These are phyloP conservation scores for Dipteronia dyeriana DNA, from an alignment of 345 rosid species.

Conservation along the genomic window DNA sequence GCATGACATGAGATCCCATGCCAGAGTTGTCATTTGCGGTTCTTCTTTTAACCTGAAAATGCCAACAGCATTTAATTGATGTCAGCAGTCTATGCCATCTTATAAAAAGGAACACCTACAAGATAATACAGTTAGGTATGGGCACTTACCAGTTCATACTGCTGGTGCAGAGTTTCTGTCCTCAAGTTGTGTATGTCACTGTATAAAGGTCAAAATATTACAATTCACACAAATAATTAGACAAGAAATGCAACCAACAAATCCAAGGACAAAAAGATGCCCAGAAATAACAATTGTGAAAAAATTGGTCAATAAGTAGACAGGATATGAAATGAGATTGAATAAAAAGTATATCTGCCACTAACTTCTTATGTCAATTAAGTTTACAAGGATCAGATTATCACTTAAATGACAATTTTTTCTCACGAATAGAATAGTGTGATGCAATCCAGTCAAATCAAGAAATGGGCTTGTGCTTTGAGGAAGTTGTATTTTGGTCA, in stretches of 20 bases:
- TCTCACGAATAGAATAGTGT: no score
- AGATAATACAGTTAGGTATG: neutral
- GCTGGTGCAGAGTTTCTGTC: slow-evolving; percentile 82
- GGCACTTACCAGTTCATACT: slow-evolving; percentile 74
- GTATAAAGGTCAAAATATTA: slow-evolving; percentile 34
- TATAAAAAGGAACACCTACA: neutral
- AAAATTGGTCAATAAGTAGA: neutral
- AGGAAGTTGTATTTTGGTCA: neutral
- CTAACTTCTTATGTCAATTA: neutral
- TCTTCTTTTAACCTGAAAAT: slow-evolving; percentile 78
- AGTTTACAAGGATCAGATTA: no score
- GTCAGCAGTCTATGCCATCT: neutral
- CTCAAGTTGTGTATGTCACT: slow-evolving; percentile 86
- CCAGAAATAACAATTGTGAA: no score
- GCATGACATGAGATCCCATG: slow-evolving; percentile 97
- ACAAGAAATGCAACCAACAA: neutral
- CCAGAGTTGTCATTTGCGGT: slow-evolving; percentile 47
- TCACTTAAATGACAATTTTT: no score
- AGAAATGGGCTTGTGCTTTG: neutral
- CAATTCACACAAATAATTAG: neutral
- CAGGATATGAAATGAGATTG: neutral
- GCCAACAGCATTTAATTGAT: slow-evolving; percentile 7
- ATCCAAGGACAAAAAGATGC: no score
- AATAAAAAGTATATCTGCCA: slow-evolving; percentile 3
- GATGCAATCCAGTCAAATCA: no score